Base-by-base conservation (phyloP, 2,329 filamentous ascomycete genomes). In the Pezicula rhizophila region DNA sequence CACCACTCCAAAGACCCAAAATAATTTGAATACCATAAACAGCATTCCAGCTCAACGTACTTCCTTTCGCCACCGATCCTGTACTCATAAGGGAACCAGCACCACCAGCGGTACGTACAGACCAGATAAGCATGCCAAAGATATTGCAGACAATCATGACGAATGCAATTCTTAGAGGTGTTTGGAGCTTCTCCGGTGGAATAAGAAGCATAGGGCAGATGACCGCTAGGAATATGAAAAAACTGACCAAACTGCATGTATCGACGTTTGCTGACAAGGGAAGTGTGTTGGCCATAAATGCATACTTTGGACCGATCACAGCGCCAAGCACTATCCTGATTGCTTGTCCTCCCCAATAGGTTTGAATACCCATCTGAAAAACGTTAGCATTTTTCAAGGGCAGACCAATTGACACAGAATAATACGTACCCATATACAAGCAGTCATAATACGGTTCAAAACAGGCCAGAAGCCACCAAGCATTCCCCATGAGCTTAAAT, bases 401-500 rank as follows among this genome's bases (percentile, higher is more conserved):
- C n/a, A 33, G 11, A 7, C 23, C 11, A 34, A 12, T 41, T 18
- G 18, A 10, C 3, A 5, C 8, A 11, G 12, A 8, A 33, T 6
- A n/a, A 1, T 17, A 23, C 50, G 26, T 52, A 53, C 60, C 40
- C 62, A 63, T 8, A 65, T 58, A 45, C 61, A 63, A 2, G 57
- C 61, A 4, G 62, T 65, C 26, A 65, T 52, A 28, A 65, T 62
- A 15, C 62, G 50, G 38, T 65, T 64, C 44, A 65, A 43, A 0
- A 64, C 61, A 2, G 62, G 62, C 62, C 62, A 64, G 46, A 64
- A 64, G 0, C 60, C 63, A 25, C 63, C 63, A 7, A 62, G 54
- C 63, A 65, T 64, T 31, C 62, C 57, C 62, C 61, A 54, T 28
- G 56, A 58, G n/a, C 55, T 56, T 28, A 3, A 25, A 23, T n/a